Evolutionary conservation across 768 basidiomycete species (phyloP).

Genomic region (Boletus huronensis): DNA sequence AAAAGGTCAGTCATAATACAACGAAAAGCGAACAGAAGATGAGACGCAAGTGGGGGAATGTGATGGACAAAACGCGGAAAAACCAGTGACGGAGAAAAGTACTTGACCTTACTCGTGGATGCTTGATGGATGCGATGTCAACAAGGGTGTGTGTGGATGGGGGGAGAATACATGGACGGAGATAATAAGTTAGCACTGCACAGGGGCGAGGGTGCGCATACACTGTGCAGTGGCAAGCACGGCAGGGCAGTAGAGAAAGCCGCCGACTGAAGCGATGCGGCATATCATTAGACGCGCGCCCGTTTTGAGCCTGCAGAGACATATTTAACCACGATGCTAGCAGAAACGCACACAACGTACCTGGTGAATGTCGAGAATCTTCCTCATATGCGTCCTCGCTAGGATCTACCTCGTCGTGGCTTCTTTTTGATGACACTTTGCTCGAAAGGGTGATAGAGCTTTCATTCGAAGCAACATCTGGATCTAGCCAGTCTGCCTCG

Average conservation of each 20-base stretch:
- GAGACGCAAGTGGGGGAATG: not conserved
- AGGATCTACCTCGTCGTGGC: constrained; percentile 45
- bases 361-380: constrained; percentile 42
- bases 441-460: constrained; percentile 58
- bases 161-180: constrained; percentile 9
- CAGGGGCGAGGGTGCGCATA: not conserved
- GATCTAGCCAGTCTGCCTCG: constrained; percentile 44
- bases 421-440: constrained; percentile 47
- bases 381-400: constrained; percentile 37
- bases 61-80: constrained; percentile 1
- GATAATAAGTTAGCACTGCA: constrained; percentile 30
- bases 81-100: constrained; percentile 12
- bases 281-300: constrained; percentile 36
- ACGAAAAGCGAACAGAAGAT: not conserved
- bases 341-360: constrained; percentile 27
- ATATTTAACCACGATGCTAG: not conserved
- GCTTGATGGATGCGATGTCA: constrained; percentile 10
- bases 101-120: constrained; percentile 29
- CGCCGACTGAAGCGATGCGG: not conserved
- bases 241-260: not conserved
- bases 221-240: not conserved
- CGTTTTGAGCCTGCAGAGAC: constrained; percentile 41
- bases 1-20: constrained; percentile 31
- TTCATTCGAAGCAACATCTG: constrained; percentile 46
- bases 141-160: constrained; percentile 1